Evolutionary conservation across 2,329 filamentous ascomycete species (phyloP).

Genomic region (Ustulina deusta): DNA sequence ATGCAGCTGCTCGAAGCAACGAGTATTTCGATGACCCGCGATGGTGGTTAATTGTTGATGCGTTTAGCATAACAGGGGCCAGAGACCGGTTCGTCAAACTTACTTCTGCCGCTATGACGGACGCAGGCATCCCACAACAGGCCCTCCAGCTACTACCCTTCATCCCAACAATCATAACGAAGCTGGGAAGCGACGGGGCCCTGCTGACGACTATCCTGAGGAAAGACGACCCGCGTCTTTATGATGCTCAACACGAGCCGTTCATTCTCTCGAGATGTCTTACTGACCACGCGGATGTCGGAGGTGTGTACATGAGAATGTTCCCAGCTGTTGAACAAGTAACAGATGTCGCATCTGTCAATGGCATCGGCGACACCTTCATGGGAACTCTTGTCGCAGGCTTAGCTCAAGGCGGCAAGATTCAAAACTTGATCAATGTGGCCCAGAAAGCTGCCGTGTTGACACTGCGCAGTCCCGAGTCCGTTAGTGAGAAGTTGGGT

Average conservation of each 20-base stretch:
- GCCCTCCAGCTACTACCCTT: constrained; percentile 87
- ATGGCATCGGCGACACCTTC: constrained; percentile 95
- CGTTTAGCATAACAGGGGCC: constrained; percentile 80
- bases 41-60: constrained; percentile 86
- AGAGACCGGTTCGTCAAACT: constrained; percentile 77
- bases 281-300: constrained; percentile 65
- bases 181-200: constrained; percentile 81
- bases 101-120: constrained; percentile 75
- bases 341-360: constrained; percentile 84
- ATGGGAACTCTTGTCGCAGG: constrained; percentile 86
- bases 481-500: constrained; percentile 72
- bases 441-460: constrained; percentile 85
- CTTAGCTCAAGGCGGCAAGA: constrained; percentile 69
- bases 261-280: constrained; percentile 77
- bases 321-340: constrained; percentile 77
- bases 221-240: constrained; percentile 75
- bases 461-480: constrained; percentile 79
- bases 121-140: constrained; percentile 85
- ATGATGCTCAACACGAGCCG: constrained; percentile 69
- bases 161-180: constrained; percentile 85
- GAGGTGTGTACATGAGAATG: constrained; percentile 84
- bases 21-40: constrained; percentile 75
- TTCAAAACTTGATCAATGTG: constrained; percentile 75
- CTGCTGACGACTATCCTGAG: constrained; percentile 78
- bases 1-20: constrained; percentile 73